Conservation (phyloP, 1,284 basidiomycete genomes). For the Sphaerobolus stellatus region DNA sequence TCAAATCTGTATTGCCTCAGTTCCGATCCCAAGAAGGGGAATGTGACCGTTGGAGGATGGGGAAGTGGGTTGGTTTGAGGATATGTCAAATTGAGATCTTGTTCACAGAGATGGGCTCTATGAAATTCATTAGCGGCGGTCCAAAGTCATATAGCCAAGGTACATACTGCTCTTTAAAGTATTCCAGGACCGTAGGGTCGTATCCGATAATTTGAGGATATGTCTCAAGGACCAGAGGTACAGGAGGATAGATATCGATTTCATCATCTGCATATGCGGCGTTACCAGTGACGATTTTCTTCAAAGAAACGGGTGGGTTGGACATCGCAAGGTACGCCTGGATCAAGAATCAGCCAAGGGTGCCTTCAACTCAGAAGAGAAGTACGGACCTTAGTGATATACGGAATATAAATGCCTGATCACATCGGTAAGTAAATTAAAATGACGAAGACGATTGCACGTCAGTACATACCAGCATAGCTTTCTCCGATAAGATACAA, state of each 20-base stretch:
- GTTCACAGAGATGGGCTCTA: conserved; percentile 17
- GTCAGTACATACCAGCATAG: conserved; percentile 66
- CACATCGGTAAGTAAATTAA: neutral
- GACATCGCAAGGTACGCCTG: conserved; percentile 17
- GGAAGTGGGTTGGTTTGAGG: conserved; percentile 16
- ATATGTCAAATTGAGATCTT: conserved; percentile 19
- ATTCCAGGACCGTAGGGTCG: conserved; percentile 59
- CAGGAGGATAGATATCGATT: conserved; percentile 4
- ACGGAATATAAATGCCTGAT: conserved; percentile 7
- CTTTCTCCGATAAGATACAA: conserved; percentile 61
- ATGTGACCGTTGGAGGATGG: neutral
- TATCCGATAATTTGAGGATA: conserved; percentile 74
- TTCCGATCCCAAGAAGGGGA: too few species aligned
- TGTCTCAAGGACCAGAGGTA: conserved; percentile 59
- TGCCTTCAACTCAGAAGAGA: neutral
- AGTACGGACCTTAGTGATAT: conserved; percentile 2
- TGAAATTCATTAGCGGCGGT: neutral
- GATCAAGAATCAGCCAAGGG: conserved; percentile 29
- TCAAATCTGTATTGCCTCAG: too few species aligned
- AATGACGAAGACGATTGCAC: conserved; percentile 20
- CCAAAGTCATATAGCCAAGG: neutral
- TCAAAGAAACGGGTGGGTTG: conserved; percentile 19
- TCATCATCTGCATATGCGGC: neutral
- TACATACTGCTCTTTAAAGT: conserved; percentile 52
- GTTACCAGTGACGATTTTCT: conserved; percentile 19